A percentile compares a stretch with the other conserved stretches of the same genome.
phyloP scores from a whole-genome alignment of 139 green algal species.

The Klebsormidium nitens region DNA sequence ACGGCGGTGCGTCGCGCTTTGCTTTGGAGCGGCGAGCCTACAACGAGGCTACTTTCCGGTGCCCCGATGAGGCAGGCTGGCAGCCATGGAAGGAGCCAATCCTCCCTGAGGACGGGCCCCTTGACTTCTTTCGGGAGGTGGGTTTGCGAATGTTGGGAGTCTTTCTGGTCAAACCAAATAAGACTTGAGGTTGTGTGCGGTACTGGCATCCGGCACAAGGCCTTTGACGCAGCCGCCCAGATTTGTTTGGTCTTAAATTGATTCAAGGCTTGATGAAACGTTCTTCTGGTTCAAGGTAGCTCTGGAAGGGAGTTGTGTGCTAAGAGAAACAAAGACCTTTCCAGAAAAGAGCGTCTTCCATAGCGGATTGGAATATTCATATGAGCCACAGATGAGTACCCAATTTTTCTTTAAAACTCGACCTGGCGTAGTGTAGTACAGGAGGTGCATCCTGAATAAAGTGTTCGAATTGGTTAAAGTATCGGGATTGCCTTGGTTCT shows the following conservation, averaged over 20 bases:
- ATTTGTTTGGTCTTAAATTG: neutral
- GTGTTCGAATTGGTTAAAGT: no score
- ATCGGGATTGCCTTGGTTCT: no score
- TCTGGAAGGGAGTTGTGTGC: no score
- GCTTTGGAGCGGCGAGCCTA: conserved; percentile 27
- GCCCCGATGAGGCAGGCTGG: conserved; percentile 40
- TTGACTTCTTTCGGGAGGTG: neutral
- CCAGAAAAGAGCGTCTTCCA: no score
- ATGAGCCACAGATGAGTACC: no score
- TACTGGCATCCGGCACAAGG: neutral
- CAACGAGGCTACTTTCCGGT: conserved; percentile 41
- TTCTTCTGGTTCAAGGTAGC: neutral
- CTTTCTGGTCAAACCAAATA: no score
- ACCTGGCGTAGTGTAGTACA: no score
- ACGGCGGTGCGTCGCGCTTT: conserved; percentile 28
- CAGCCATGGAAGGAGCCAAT: conserved; percentile 21
- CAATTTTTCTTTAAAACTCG: no score
- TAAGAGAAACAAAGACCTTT: no score
- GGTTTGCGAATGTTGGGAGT: neutral
- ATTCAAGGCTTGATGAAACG: neutral
- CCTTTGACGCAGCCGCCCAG: neutral
- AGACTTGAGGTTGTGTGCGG: neutral
- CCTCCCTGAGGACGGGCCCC: neutral
- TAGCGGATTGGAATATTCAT: no score
- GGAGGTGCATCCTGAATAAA: no score